Percentiles rank a stretch among this genome's conserved stretches.
phyloP scores from a whole-genome alignment of 2,329 filamentous ascomycete genomes.

The Fusarium nisikadoi region DNA sequence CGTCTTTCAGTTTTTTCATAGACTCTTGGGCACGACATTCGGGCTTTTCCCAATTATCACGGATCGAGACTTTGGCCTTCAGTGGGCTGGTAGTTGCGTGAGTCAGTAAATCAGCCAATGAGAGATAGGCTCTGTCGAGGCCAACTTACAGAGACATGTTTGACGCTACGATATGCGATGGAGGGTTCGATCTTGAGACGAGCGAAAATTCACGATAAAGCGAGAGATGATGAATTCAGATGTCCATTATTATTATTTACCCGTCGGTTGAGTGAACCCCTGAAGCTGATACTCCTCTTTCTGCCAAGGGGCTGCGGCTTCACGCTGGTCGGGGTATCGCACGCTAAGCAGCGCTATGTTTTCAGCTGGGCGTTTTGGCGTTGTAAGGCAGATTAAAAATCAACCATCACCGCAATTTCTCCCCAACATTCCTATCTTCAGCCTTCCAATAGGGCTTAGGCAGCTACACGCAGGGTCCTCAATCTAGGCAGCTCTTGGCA shows the following conservation, averaged over 20 bases:
- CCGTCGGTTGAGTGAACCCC: slow-evolving; percentile 1
- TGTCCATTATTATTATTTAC: neutral
- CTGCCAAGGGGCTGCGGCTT: neutral
- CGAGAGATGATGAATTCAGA: neutral
- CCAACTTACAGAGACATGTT: slow-evolving; percentile 14
- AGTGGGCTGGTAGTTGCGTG: slow-evolving; percentile 50
- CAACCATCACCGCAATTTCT: slow-evolving; percentile 8
- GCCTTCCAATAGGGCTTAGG: neutral
- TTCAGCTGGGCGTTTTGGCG: slow-evolving; percentile 43
- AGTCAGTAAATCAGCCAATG: neutral
- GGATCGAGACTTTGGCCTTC: slow-evolving; percentile 55
- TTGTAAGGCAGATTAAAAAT: slow-evolving; percentile 20
- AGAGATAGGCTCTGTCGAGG: neutral
- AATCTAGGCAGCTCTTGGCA: neutral
- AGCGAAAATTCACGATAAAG: neutral
- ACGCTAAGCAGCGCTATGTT: slow-evolving; percentile 33
- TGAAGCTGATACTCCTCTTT: neutral
- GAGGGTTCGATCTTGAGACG: neutral
- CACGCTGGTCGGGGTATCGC: neutral
- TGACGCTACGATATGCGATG: neutral
- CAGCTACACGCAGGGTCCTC: neutral
- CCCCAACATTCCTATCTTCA: neutral
- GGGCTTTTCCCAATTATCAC: slow-evolving; percentile 55
- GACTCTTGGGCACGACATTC: slow-evolving; percentile 49
- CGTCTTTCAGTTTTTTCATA: slow-evolving; percentile 45